phyloP scores from a whole-genome alignment of 805 yeast species.

The Candida silvatica region DNA sequence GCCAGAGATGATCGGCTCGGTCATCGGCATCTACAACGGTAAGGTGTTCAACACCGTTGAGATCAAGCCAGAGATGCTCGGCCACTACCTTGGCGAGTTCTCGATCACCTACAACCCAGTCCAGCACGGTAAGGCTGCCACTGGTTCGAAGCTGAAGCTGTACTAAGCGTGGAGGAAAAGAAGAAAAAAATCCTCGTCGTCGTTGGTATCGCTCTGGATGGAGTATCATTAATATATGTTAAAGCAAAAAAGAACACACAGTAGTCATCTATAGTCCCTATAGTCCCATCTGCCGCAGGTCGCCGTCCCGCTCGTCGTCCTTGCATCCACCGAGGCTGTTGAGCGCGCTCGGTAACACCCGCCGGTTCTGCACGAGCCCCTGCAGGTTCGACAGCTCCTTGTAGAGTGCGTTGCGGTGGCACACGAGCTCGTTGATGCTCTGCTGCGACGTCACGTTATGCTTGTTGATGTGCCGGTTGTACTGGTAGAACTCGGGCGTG shows the following conservation, averaged over 20 bases:
- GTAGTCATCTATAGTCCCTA: too few relatives aligned
- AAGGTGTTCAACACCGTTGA: constrained; percentile 98
- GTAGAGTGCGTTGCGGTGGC: constrained; percentile 56
- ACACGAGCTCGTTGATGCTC: constrained; percentile 38
- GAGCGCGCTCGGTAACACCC: constrained; percentile 70
- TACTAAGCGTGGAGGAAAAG: constrained; percentile 17
- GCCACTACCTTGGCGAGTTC: constrained; percentile 99
- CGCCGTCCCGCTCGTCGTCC: constrained; percentile 67
- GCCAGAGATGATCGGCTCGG: constrained; percentile 99
- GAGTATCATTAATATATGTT: neutral
- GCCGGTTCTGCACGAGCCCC: constrained; percentile 51
- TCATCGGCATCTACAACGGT: constrained; percentile 99
- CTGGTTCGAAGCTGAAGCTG: constrained; percentile 29
- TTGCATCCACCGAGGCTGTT: constrained; percentile 53
- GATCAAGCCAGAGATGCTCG: constrained; percentile 99
- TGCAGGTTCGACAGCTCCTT: constrained; percentile 62
- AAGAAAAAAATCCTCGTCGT: neutral
- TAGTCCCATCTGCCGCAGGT: constrained; percentile 60
- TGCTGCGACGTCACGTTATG: constrained; percentile 16
- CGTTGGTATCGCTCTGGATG: neutral
- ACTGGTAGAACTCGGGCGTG: constrained; percentile 35
- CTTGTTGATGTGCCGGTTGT: constrained; percentile 17
- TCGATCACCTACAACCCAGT: constrained; percentile 99
- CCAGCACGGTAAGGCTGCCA: constrained; percentile 76
- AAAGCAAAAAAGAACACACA: neutral